These are phyloP conservation scores for Paramyrothecium roridum DNA, from an alignment of 2,329 filamentous ascomycete species.

Conservation along the genomic window DNA sequence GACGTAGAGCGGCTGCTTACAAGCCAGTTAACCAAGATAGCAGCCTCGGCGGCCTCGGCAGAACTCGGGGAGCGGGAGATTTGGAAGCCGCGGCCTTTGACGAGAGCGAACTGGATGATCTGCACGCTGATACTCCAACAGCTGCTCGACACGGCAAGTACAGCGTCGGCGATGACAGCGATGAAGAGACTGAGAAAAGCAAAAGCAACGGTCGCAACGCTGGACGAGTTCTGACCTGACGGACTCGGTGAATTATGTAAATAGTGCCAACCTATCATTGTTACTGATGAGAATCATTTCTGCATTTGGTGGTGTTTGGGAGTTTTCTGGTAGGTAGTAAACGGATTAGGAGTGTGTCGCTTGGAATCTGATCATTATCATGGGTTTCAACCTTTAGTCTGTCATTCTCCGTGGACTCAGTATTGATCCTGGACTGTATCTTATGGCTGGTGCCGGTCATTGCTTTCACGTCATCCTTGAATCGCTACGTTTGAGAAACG, in stretches of 20 bases:
- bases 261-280: not conserved
- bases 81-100: conserved; percentile 64
- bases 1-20: conserved; percentile 54
- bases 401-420: too few relatives aligned
- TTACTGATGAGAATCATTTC: too few relatives aligned
- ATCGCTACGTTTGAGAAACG: too few relatives aligned
- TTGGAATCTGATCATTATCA: too few relatives aligned
- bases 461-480: too few relatives aligned
- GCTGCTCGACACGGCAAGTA: conserved; percentile 45
- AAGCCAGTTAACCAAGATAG: conserved; percentile 42
- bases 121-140: conserved; percentile 49
- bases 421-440: too few relatives aligned
- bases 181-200: conserved; percentile 31
- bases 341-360: too few relatives aligned
- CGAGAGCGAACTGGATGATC: conserved; percentile 61
- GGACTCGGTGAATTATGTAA: not conserved
- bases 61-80: conserved; percentile 40
- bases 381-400: too few relatives aligned
- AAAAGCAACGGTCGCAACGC: conserved; percentile 6
- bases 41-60: conserved; percentile 44
- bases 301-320: too few relatives aligned
- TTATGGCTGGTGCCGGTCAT: too few relatives aligned
- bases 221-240: not conserved
- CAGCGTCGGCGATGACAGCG: conserved; percentile 54
- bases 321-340: too few relatives aligned